Conservation (phyloP, 225 moss, liverwort and hornwort species). For the Asterella californica region DNA sequence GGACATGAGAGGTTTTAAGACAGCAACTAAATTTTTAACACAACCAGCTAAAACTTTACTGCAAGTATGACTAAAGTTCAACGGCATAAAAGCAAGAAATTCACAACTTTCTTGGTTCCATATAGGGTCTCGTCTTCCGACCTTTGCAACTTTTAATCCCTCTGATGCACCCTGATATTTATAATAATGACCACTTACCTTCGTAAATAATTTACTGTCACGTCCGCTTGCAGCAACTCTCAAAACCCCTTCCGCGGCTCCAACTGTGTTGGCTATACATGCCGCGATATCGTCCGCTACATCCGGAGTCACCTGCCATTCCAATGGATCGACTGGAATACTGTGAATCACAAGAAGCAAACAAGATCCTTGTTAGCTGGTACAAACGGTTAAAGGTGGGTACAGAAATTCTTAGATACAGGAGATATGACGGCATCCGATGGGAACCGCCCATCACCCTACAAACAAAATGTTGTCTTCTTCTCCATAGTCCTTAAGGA, state of each 20-base stretch:
- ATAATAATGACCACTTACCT: constrained; percentile 33
- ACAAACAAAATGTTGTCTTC: no score
- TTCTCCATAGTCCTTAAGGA: no score
- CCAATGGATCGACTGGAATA: constrained; percentile 64
- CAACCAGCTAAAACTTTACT: neutral
- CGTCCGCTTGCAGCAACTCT: constrained; percentile 86
- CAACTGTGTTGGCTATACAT: constrained; percentile 71
- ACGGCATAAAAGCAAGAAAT: neutral
- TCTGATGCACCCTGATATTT: neutral
- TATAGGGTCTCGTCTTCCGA: neutral
- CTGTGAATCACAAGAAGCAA: constrained; percentile 21
- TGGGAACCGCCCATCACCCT: no score
- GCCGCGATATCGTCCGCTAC: constrained; percentile 67
- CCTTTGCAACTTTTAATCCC: neutral
- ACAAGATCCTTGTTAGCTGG: neutral
- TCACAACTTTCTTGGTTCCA: neutral
- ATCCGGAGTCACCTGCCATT: constrained; percentile 79
- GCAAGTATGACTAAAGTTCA: neutral
- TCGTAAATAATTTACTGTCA: constrained; percentile 74
- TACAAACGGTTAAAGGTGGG: neutral
- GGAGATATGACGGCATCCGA: no score
- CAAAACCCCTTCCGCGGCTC: constrained; percentile 84
- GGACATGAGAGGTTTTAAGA: neutral
- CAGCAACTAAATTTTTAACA: neutral
- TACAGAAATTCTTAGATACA: neutral